phyloP scores from a whole-genome alignment of 768 basidiomycete species.

The Leucocoprinus birnbaumii region DNA sequence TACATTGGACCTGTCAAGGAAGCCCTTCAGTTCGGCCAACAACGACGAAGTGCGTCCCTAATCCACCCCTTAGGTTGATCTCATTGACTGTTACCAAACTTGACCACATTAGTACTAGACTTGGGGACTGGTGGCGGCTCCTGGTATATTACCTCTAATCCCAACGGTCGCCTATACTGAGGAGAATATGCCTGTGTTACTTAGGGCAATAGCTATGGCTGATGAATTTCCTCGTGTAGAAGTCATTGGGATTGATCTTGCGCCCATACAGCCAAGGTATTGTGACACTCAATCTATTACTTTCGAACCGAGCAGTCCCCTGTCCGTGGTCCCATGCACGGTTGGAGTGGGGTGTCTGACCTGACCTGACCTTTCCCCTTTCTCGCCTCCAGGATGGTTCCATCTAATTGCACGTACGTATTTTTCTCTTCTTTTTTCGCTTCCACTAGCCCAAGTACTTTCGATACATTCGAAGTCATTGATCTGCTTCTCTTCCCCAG shows the following conservation, averaged over 20 bases:
- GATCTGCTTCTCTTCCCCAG: conserved; percentile 28
- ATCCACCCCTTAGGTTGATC: neutral
- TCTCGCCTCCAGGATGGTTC: conserved; percentile 46
- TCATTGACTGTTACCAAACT: neutral
- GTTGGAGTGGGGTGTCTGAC: conserved; percentile 6
- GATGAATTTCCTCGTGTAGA: conserved; percentile 68
- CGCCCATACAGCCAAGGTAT: conserved; percentile 71
- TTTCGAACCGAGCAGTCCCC: conserved; percentile 20
- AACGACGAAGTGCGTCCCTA: conserved; percentile 34
- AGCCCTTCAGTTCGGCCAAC: conserved; percentile 48
- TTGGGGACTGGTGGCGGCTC: conserved; percentile 65
- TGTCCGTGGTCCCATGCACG: conserved; percentile 12
- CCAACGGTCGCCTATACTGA: conserved; percentile 7
- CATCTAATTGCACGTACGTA: conserved; percentile 71
- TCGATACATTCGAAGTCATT: neutral
- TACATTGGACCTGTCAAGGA: conserved; percentile 65
- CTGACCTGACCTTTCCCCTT: neutral
- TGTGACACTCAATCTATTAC: conserved; percentile 10
- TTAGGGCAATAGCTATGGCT: conserved; percentile 71
- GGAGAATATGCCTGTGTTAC: neutral
- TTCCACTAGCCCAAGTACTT: neutral
- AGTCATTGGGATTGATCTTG: conserved; percentile 68
- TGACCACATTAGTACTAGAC: conserved; percentile 46
- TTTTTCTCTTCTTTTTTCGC: neutral
- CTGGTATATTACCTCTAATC: conserved; percentile 39